Percentiles rank a stretch among this genome's conserved stretches.
phyloP scores from a whole-genome alignment of 1,139 yeast genomes.

The Yamadazyma trypodendri region DNA sequence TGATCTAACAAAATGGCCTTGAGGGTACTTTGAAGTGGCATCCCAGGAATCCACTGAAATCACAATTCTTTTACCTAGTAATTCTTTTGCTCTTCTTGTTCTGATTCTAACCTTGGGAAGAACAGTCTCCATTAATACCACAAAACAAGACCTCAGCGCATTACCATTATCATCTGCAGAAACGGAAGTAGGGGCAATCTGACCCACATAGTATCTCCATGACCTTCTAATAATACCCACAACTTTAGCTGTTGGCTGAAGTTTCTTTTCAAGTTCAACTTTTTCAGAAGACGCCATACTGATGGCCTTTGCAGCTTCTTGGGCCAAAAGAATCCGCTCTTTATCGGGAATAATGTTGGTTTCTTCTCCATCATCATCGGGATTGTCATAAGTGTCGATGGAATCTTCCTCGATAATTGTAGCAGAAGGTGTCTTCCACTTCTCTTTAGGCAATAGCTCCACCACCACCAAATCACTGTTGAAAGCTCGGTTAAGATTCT shows the following conservation, averaged over 20 bases:
- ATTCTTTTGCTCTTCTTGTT: conserved; percentile 81
- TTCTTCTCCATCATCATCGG: conserved; percentile 51
- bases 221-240: conserved; percentile 88
- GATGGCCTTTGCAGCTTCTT: conserved; percentile 69
- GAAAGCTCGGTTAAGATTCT: conserved; percentile 84
- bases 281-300: conserved; percentile 29
- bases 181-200: conserved; percentile 78
- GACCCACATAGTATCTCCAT: conserved; percentile 97
- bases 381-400: conserved; percentile 59
- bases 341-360: conserved; percentile 60
- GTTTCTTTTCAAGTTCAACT: conserved; percentile 30
- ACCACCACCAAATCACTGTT: conserved; percentile 91
- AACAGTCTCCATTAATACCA: conserved; percentile 82
- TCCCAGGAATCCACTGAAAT: conserved; percentile 95
- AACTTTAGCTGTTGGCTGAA: conserved; percentile 89
- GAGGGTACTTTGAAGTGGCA: conserved; percentile 76
- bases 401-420: conserved; percentile 75
- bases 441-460: conserved; percentile 78
- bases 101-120: conserved; percentile 85
- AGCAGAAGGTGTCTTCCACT: conserved; percentile 87
- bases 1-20: conserved; percentile 90
- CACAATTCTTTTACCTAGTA: conserved; percentile 85
- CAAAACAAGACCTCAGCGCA: conserved; percentile 77
- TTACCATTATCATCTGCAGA: conserved; percentile 52
- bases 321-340: conserved; percentile 72